Conservation (phyloP, 129 eudicot genomes). For the Kitagawia praeruptora region DNA sequence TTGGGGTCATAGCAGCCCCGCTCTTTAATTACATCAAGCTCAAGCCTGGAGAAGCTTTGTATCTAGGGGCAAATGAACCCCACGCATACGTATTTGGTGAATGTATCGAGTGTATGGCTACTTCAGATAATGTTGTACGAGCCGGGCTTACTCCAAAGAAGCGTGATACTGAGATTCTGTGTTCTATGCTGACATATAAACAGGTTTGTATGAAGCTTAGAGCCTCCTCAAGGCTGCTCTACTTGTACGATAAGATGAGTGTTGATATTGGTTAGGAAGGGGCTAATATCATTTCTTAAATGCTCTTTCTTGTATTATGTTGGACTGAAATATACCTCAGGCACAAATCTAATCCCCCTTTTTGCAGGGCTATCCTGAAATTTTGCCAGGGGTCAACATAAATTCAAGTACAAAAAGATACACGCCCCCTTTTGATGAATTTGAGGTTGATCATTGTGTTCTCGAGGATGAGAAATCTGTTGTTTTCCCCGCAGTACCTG, state of each 20-base stretch:
- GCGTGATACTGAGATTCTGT: constrained; percentile 65
- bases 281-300: neutral
- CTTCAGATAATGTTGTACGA: constrained; percentile 93
- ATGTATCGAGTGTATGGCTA: constrained; percentile 94
- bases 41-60: constrained; percentile 84
- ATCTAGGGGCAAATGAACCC: constrained; percentile 79
- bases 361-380: constrained; percentile 61
- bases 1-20: constrained; percentile 75
- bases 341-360: neutral
- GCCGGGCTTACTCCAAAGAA: constrained; percentile 94
- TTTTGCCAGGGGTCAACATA: constrained; percentile 43
- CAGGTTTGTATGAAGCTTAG: constrained; percentile 34
- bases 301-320: neutral
- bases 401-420: constrained; percentile 48
- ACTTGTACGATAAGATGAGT: neutral
- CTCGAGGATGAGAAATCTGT: constrained; percentile 33
- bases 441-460: constrained; percentile 71
- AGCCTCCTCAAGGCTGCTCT: neutral
- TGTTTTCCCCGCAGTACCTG: constrained; percentile 46
- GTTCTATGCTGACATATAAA: constrained; percentile 91
- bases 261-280: neutral
- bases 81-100: constrained; percentile 89
- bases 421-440: constrained; percentile 79
- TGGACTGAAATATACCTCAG: neutral
- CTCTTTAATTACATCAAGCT: constrained; percentile 68